A percentile compares a stretch with the other conserved stretches of the same genome.
Conservation (phyloP, 176 grass and related monocot species). For the Juncus effusus region DNA sequence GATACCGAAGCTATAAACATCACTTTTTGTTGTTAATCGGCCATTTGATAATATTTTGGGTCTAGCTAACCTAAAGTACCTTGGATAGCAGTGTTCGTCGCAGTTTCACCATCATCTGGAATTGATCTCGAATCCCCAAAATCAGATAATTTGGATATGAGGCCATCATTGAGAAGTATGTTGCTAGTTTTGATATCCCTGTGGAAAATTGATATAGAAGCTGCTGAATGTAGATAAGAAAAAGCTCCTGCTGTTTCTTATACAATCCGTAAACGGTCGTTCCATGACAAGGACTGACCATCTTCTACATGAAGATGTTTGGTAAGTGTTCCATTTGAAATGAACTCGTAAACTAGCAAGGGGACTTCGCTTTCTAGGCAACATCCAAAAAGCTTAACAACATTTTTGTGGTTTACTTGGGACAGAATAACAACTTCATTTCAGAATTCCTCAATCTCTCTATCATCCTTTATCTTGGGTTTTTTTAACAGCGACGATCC, state of each 20-base stretch:
- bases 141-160: conserved; percentile 13
- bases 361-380: conserved; percentile 18
- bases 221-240: conserved; percentile 5
- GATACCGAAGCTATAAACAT: conserved; percentile 18
- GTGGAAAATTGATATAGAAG: conserved; percentile 2
- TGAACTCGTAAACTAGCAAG: conserved; percentile 14
- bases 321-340: conserved; percentile 12
- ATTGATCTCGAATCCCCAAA: neutral
- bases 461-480: conserved; percentile 12
- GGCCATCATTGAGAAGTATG: conserved; percentile 13
- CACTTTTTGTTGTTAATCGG: conserved; percentile 19
- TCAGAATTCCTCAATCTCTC: conserved; percentile 13
- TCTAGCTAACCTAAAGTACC: conserved; percentile 16
- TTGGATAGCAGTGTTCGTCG: conserved; percentile 3
- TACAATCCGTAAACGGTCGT: neutral
- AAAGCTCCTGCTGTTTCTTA: neutral
- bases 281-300: neutral
- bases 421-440: conserved; percentile 20
- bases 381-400: conserved; percentile 15
- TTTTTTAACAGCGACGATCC: conserved; percentile 10
- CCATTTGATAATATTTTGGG: conserved; percentile 6
- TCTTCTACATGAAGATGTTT: neutral
- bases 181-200: conserved; percentile 16
- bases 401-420: conserved; percentile 19
- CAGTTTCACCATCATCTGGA: conserved; percentile 6